Base-by-base conservation (phyloP, 139 green algal genomes). In the Trebouxia sp. region DNA sequence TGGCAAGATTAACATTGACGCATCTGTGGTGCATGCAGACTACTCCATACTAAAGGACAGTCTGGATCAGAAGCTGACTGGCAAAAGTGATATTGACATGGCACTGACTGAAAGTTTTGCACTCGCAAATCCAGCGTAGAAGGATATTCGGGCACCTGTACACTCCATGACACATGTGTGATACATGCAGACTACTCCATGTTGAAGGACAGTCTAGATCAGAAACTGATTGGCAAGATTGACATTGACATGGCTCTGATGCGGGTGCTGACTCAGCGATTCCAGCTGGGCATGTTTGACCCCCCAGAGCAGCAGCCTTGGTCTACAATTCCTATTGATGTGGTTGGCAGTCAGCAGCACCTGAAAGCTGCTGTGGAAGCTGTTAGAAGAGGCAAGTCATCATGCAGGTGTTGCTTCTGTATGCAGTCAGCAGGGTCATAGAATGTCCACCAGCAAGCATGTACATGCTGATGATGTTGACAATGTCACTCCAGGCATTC, bases 201-300 rank as follows among this genome's bases (percentile, higher is more conserved):
- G 17, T 58, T 87, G 10, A 76, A 55, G 12, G 65, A 74, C 22
- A 80, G 37, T 20, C 69, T 83, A 6, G 53, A 62, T 6, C n/a
- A 76, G 15, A 32, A 48, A 0, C 48, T 85, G 28, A 62, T 88
- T 28, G 65, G 12, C 17, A 15, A 70, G 9, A 17, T 24, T 11
- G 70, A 83, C 17, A 75, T 88, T 20, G 80, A 83, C 11, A 65
- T 45, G 17, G 84, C 84, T 0, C 30, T 81, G 8, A 30, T 38
- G 22, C 80, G 84, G 0, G 50, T 85, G 58, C 69, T 88, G 76
- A 32, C 69, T 38, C 53, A 75, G 50, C 76, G 70, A 51, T 79
- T 81, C 43, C 15, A 72, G 37, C 81, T 86, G 70, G 84, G 84
- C 32, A 66, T 84, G 69, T 84, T 88, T 78, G 74, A 87, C 12